Conservation (phyloP, 78 protist genomes). For the Pigoraptor vietnamica region DNA sequence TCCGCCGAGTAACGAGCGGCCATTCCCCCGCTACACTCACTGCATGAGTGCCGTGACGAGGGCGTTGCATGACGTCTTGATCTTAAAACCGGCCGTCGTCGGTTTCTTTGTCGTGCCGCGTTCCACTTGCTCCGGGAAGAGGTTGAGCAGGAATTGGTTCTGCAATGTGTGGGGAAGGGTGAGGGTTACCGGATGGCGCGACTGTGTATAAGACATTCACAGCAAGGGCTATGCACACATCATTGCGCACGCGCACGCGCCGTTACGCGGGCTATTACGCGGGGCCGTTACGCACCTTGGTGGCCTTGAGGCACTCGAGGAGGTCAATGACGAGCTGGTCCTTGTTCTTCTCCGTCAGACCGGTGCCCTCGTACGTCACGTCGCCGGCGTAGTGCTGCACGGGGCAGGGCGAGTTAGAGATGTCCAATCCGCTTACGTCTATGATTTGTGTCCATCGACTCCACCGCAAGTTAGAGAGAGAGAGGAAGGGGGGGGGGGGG, state of each 20-base stretch:
- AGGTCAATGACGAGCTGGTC: slow-evolving; percentile 67
- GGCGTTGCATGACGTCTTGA: slow-evolving; percentile 26
- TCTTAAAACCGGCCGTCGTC: slow-evolving; percentile 75
- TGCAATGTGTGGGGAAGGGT: neutral
- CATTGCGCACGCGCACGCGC: no score
- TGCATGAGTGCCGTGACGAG: slow-evolving; percentile 60
- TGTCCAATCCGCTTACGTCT: no score
- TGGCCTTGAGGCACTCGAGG: neutral
- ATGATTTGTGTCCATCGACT: no score
- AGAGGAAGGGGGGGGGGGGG: neutral
- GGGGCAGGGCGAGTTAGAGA: neutral
- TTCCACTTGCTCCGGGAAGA: slow-evolving; percentile 59
- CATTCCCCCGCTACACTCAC: slow-evolving; percentile 46
- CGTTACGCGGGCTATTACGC: no score
- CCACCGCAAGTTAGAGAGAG: no score
- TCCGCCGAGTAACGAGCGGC: slow-evolving; percentile 79
- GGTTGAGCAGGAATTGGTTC: neutral
- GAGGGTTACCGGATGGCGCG: no score
- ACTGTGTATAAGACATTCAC: no score
- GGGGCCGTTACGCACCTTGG: neutral
- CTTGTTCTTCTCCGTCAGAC: slow-evolving; percentile 78
- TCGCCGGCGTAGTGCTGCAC: slow-evolving; percentile 89
- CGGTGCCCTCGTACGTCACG: slow-evolving; percentile 69
- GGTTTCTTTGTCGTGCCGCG: slow-evolving; percentile 51
- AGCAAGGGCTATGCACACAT: no score